phyloP scores from a whole-genome alignment of 2,329 filamentous ascomycete species.

The Claviceps sp. region DNA sequence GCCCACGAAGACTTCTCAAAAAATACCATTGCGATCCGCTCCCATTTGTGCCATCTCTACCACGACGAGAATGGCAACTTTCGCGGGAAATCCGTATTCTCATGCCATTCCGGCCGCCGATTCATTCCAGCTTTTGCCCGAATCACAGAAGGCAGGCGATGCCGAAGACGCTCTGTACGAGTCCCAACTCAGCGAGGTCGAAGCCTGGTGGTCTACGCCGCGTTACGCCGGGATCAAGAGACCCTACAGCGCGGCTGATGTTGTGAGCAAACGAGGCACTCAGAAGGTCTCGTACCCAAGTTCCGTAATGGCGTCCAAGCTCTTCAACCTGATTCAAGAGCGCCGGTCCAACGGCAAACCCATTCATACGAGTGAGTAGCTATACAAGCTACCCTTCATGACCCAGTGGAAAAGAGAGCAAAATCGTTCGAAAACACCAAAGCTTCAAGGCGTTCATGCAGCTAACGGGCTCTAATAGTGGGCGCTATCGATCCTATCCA shows the following conservation, averaged over 20 bases:
- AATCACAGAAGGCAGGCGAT: slow-evolving; percentile 60
- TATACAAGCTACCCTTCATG: neutral
- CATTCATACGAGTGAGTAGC: slow-evolving; percentile 69
- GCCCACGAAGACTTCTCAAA: slow-evolving; percentile 9
- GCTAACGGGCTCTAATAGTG: slow-evolving; percentile 39
- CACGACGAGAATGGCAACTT: slow-evolving; percentile 18
- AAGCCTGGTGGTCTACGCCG: slow-evolving; percentile 79
- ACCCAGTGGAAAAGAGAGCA: too few relatives aligned
- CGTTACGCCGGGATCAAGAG: slow-evolving; percentile 82
- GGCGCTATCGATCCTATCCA: slow-evolving; percentile 97
- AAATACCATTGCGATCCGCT: slow-evolving; percentile 8
- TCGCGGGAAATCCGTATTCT: slow-evolving; percentile 15
- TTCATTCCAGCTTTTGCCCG: slow-evolving; percentile 73
- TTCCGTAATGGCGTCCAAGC: slow-evolving; percentile 86
- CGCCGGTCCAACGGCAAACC: slow-evolving; percentile 67
- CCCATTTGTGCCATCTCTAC: slow-evolving; percentile 19
- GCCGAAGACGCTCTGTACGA: slow-evolving; percentile 80
- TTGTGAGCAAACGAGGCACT: slow-evolving; percentile 85
- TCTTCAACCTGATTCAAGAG: slow-evolving; percentile 80
- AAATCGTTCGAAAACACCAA: neutral
- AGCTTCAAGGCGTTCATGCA: too few relatives aligned
- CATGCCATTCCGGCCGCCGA: slow-evolving; percentile 41
- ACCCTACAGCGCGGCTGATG: slow-evolving; percentile 79
- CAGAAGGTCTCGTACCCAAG: slow-evolving; percentile 81
- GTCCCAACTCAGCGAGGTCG: slow-evolving; percentile 70